These are phyloP conservation scores for Penicillium brevicompactum DNA, from an alignment of 2,329 filamentous ascomycete species.

Conservation along the genomic window DNA sequence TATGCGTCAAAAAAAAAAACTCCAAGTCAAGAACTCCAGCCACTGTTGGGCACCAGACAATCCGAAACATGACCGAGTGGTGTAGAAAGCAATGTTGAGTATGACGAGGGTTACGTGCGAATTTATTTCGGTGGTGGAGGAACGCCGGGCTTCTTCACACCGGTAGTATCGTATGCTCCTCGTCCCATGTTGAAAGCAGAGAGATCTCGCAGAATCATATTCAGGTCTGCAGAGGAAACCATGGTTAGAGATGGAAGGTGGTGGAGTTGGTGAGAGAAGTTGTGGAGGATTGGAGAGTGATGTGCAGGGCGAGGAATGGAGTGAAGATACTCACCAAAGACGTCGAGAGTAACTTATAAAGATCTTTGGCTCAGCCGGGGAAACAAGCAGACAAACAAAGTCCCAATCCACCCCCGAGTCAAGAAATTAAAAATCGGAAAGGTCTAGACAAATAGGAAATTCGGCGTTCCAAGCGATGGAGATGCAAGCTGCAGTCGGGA, in stretches of 20 bases:
- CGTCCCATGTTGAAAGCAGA: slow-evolving; percentile 53
- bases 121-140: slow-evolving; percentile 46
- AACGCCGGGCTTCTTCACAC: slow-evolving; percentile 51
- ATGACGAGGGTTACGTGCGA: slow-evolving; percentile 19
- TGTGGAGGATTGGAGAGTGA: background rate
- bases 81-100: slow-evolving; percentile 22
- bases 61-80: slow-evolving; percentile 19
- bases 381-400: slow-evolving; percentile 21
- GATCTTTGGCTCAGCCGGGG: slow-evolving; percentile 11
- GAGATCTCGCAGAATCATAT: slow-evolving; percentile 45
- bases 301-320: slow-evolving; percentile 16
- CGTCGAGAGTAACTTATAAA: slow-evolving; percentile 28
- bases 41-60: slow-evolving; percentile 26
- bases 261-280: background rate
- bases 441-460: slow-evolving; percentile 23
- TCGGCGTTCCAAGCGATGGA: slow-evolving; percentile 28
- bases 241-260: slow-evolving; percentile 30
- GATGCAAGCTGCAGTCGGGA: slow-evolving; percentile 33
- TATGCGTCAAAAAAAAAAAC: slow-evolving; percentile 26
- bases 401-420: slow-evolving; percentile 26
- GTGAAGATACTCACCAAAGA: slow-evolving; percentile 22
- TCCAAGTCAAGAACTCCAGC: slow-evolving; percentile 25
- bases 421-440: slow-evolving; percentile 14
- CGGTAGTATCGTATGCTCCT: slow-evolving; percentile 55
- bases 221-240: slow-evolving; percentile 34